Percentiles rank a stretch among this genome's conserved stretches.
phyloP scores from a whole-genome alignment of 2,329 filamentous ascomycete species.

The Thermoascus crustaceus region DNA sequence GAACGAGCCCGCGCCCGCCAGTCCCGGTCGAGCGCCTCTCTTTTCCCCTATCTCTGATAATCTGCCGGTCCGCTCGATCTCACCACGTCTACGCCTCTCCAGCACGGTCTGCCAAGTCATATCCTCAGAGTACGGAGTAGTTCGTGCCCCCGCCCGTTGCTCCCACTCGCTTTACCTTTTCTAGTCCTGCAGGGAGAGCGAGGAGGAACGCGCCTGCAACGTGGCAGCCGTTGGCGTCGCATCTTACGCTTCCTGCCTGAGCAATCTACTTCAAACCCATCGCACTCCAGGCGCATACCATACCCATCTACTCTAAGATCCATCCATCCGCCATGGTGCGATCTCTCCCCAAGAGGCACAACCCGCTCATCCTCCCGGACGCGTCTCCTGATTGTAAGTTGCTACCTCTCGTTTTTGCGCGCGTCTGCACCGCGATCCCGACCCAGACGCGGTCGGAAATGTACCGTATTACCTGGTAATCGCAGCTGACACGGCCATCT shows the following conservation, averaged over 20 bases:
- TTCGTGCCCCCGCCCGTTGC: constrained; percentile 1
- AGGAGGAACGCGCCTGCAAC: constrained; percentile 36
- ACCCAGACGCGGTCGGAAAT: neutral
- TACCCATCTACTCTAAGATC: constrained; percentile 1
- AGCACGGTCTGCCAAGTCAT: no score
- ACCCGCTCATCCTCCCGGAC: constrained; percentile 38
- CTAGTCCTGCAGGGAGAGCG: constrained; percentile 8
- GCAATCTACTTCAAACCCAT: constrained; percentile 4
- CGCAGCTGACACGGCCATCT: constrained; percentile 8
- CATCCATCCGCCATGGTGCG: constrained; percentile 30
- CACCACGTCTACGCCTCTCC: no score
- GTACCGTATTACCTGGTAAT: neutral
- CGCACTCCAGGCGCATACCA: constrained; percentile 1
- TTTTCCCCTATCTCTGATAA: no score
- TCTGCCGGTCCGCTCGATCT: no score
- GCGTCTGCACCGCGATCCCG: neutral
- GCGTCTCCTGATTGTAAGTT: constrained; percentile 39
- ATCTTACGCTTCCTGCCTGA: constrained; percentile 1
- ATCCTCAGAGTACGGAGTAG: no score
- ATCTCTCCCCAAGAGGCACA: constrained; percentile 37
- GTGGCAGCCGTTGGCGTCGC: constrained; percentile 31
- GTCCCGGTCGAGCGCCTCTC: no score
- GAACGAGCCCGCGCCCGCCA: no score
- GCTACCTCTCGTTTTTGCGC: constrained; percentile 8
- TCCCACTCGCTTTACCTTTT: constrained; percentile 3